phyloP scores from a whole-genome alignment of 176 grass and related monocot genomes.

The Zoysia pacifica region DNA sequence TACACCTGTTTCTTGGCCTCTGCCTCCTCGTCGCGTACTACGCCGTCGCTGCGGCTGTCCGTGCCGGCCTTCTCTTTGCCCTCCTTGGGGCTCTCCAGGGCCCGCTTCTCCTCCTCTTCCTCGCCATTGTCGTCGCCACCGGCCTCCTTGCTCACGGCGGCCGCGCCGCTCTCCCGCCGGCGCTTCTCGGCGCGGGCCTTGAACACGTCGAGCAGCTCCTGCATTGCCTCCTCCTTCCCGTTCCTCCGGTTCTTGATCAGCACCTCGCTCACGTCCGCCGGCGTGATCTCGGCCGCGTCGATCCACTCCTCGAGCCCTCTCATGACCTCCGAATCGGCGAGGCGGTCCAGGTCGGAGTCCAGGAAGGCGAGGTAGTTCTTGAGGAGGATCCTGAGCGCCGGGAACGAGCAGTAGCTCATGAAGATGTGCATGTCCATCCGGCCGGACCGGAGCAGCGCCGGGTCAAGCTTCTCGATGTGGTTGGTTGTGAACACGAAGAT shows the following conservation, averaged over 20 bases:
- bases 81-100: constrained; percentile 79
- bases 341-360: background rate
- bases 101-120: constrained; percentile 81
- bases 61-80: constrained; percentile 34
- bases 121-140: constrained; percentile 45
- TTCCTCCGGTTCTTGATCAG: constrained; percentile 72
- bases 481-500: constrained; percentile 96
- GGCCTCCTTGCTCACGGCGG: background rate
- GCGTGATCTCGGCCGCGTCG: constrained; percentile 67
- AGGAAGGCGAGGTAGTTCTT: constrained; percentile 66
- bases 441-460: constrained; percentile 80
- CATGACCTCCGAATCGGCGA: background rate
- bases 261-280: constrained; percentile 89
- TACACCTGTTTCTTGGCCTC: constrained; percentile 47
- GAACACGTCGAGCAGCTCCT: constrained; percentile 39
- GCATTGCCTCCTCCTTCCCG: constrained; percentile 49
- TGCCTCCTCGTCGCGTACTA: constrained; percentile 37
- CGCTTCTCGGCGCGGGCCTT: constrained; percentile 47
- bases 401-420: constrained; percentile 83
- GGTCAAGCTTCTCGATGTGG: constrained; percentile 90
- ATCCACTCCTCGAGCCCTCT: constrained; percentile 47
- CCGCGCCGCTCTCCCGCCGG: background rate
- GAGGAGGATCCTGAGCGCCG: constrained; percentile 69
- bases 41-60: constrained; percentile 34
- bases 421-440: constrained; percentile 95